These are phyloP conservation scores for Aphanocladium album DNA, from an alignment of 2,329 filamentous ascomycete species.

Conservation along the genomic window DNA sequence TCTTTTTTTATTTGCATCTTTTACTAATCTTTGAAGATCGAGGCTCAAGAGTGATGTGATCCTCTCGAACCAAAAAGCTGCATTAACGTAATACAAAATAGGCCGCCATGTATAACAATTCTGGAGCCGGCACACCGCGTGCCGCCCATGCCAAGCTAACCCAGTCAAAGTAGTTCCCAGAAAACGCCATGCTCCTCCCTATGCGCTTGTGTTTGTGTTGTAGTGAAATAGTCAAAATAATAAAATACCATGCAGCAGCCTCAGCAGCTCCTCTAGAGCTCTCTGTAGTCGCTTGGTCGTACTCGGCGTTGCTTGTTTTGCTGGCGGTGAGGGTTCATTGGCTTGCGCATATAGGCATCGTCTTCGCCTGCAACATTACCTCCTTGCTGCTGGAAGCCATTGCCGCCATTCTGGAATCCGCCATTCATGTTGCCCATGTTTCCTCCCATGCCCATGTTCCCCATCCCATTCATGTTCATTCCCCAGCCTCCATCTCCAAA, in stretches of 20 bases:
- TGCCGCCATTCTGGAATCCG: conserved; percentile 23
- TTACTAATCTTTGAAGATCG: not conserved
- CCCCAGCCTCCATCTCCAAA: conserved; percentile 2
- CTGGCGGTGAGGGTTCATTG: conserved; percentile 89
- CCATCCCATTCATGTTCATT: conserved; percentile 18
- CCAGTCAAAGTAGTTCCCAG: not conserved
- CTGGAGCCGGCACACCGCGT: not conserved
- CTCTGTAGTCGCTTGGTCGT: conserved; percentile 85
- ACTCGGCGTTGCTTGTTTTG: conserved; percentile 74
- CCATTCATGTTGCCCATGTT: conserved; percentile 28
- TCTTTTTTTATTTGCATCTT: not conserved
- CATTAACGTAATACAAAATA: not conserved
- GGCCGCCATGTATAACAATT: not conserved
- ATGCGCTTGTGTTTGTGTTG: not conserved
- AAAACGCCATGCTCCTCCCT: conserved; percentile 7
- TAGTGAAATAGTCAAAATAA: not conserved
- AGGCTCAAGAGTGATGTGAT: not conserved
- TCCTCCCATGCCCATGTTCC: conserved; percentile 18
- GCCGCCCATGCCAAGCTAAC: not conserved
- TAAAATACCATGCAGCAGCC: not conserved
- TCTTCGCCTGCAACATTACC: conserved; percentile 60
- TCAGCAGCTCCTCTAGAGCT: conserved; percentile 44
- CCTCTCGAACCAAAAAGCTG: not conserved
- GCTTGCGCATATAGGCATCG: conserved; percentile 90
- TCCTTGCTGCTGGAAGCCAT: conserved; percentile 15